Evolutionary conservation across 768 basidiomycete species (phyloP).

Genomic region (Suillus clintonianus): DNA sequence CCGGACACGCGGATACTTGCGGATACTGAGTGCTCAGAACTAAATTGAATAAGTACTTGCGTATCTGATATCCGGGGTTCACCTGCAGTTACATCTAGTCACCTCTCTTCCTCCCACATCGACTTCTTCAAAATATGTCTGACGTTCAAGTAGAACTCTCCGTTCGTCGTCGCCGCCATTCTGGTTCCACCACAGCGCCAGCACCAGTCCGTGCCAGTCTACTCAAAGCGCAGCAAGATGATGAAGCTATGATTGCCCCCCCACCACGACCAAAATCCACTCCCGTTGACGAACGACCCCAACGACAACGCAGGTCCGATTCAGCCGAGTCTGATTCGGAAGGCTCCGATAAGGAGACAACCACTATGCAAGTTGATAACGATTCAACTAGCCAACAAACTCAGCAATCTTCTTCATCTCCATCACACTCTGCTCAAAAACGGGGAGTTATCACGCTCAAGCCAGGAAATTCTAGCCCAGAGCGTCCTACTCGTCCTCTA

Average conservation of each 20-base stretch:
- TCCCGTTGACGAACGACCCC: conserved; percentile 60
- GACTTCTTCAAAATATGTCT: conserved; percentile 10
- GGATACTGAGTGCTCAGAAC: background rate
- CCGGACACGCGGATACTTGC: background rate
- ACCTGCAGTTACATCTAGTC: background rate
- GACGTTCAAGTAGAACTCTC: conserved; percentile 12
- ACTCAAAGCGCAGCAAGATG: conserved; percentile 18
- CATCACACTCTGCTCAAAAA: conserved; percentile 14
- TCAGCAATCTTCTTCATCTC: conserved; percentile 1
- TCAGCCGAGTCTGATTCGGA: conserved; percentile 33
- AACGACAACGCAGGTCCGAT: conserved; percentile 47
- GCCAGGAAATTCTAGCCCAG: conserved; percentile 24
- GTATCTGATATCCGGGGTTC: background rate
- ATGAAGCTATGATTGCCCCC: conserved; percentile 38
- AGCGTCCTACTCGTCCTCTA: conserved; percentile 67
- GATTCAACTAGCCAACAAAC: background rate
- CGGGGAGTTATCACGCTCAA: conserved; percentile 19
- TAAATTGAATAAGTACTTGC: conserved; percentile 1
- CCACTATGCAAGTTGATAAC: conserved; percentile 32
- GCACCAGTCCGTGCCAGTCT: conserved; percentile 21
- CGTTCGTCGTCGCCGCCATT: conserved; percentile 62
- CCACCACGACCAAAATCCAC: conserved; percentile 77
- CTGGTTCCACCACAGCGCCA: conserved; percentile 49
- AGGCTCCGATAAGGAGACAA: conserved; percentile 32
- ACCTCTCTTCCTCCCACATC: background rate